Evolutionary conservation across 495 filamentous ascomycete genomes (phyloP), one percentile per base, ranked within the genome.

Genomic region (Penicillium desertorum): DNA sequence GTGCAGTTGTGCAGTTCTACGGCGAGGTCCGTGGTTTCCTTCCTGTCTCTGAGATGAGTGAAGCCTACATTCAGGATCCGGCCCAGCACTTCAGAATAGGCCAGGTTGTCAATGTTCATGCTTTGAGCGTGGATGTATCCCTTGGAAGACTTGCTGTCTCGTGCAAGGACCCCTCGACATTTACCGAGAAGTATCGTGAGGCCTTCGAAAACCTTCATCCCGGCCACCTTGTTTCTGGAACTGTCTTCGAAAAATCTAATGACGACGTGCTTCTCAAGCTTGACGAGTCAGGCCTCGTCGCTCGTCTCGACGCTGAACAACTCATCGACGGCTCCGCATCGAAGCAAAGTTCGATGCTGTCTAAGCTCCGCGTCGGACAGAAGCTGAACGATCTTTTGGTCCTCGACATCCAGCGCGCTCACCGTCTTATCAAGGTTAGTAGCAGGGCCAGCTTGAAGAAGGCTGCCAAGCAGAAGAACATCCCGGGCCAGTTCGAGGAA

Each of bases 11-110:
- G 48, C 92, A 96, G 62, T 98, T 97, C 76, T 98, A 92, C 65
- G 90, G 91, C 22, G 71, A 78, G 9, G 74, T 97, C 39, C 82
- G 83, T 46, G 95, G 85, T 11, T 98, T 93, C 73, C 81, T 98
- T 54, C 93, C 94, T 1, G 85, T 95, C 3, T 88, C 89, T 3
- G 93, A 98, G 67, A 98, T 98, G 95, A 96, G 92, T 68, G 95
- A 97, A 66, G 89, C 92, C 14, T 97, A 86, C 70, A 96, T 98
- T 62, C 82, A 88, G 63, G 88, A 96, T 65, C 91, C 92, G 7
- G 83, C 80, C 43, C 83, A 94, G 63, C 92, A 98, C 68, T 98
- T 98, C 74, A 83, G 87, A 32, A 73, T 83, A 8, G 94, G 95
- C 2, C 94, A 98, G 67, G 91, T 94, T 17, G 87, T 98, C 58